These are phyloP conservation scores for Colletotrichum tabaci DNA, from an alignment of 2,329 filamentous ascomycete species.

Conservation along the genomic window DNA sequence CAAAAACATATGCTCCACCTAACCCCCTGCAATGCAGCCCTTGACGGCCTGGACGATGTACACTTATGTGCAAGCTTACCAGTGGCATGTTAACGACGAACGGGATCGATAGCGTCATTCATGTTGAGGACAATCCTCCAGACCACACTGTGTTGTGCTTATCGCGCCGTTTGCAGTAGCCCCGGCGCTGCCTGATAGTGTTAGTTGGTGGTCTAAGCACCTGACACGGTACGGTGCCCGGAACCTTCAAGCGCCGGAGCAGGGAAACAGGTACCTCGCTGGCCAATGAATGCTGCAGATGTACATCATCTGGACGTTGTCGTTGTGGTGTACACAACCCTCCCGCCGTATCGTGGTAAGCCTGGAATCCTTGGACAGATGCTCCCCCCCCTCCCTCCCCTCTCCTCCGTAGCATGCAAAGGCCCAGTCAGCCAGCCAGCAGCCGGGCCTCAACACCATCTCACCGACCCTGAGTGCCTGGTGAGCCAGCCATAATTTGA, in stretches of 20 bases:
- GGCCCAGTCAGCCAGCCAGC: slow-evolving; percentile 28
- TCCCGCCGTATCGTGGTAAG: slow-evolving; percentile 26
- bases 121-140: slow-evolving; percentile 15
- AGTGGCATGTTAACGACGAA: not conserved
- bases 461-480: slow-evolving; percentile 40
- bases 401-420: slow-evolving; percentile 26
- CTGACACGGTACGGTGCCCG: slow-evolving; percentile 36
- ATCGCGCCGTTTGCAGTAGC: slow-evolving; percentile 29
- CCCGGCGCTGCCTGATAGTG: slow-evolving; percentile 17
- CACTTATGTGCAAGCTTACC: slow-evolving; percentile 24
- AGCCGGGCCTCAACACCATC: slow-evolving; percentile 40
- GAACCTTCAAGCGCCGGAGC: slow-evolving; percentile 25
- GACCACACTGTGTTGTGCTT: slow-evolving; percentile 28
- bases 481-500: slow-evolving; percentile 36
- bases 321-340: not conserved
- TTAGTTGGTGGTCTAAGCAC: slow-evolving; percentile 17
- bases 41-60: slow-evolving; percentile 32
- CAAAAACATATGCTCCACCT: slow-evolving; percentile 25
- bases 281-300: slow-evolving; percentile 18
- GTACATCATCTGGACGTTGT: slow-evolving; percentile 27
- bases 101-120: slow-evolving; percentile 36
- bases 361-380: slow-evolving; percentile 21
- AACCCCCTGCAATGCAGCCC: slow-evolving; percentile 30
- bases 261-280: slow-evolving; percentile 21
- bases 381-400: slow-evolving; percentile 1